phyloP scores from a whole-genome alignment of 1,284 basidiomycete genomes.

The Heliocybe sulcata region DNA sequence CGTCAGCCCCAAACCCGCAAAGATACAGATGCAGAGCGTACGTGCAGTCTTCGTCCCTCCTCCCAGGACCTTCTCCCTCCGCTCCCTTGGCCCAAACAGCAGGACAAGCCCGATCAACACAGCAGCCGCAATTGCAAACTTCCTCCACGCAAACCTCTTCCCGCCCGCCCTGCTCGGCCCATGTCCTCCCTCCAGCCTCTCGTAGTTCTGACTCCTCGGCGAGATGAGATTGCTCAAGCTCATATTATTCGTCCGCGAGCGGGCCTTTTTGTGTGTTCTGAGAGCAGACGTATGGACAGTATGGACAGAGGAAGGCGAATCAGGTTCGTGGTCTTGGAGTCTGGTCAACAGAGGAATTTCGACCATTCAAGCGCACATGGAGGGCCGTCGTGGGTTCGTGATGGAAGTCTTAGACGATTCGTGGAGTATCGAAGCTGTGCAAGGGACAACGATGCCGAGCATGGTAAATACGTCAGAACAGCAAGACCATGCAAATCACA shows the following conservation, averaged over 20 bases:
- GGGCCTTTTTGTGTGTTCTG: not conserved
- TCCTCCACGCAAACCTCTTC: constrained; percentile 54
- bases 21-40: not conserved
- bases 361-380: not conserved
- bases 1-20: not conserved
- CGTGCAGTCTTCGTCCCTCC: constrained; percentile 12
- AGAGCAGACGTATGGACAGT: not conserved
- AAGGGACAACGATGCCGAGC: not conserved
- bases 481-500: too few species aligned
- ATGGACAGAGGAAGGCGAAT: not conserved
- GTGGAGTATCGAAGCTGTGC: not conserved
- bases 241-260: not conserved
- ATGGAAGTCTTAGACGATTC: not conserved
- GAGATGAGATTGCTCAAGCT: constrained; percentile 23
- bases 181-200: constrained; percentile 57
- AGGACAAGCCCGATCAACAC: constrained; percentile 53
- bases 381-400: not conserved
- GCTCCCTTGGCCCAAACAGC: constrained; percentile 46
- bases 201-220: constrained; percentile 47
- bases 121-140: constrained; percentile 48
- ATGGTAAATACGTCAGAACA: too few species aligned
- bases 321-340: not conserved
- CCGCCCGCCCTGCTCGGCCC: constrained; percentile 30
- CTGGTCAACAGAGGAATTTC: not conserved
- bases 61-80: constrained; percentile 24